Conservation (phyloP, 2,329 filamentous ascomycete genomes). For the Bipolaris bicolor region DNA sequence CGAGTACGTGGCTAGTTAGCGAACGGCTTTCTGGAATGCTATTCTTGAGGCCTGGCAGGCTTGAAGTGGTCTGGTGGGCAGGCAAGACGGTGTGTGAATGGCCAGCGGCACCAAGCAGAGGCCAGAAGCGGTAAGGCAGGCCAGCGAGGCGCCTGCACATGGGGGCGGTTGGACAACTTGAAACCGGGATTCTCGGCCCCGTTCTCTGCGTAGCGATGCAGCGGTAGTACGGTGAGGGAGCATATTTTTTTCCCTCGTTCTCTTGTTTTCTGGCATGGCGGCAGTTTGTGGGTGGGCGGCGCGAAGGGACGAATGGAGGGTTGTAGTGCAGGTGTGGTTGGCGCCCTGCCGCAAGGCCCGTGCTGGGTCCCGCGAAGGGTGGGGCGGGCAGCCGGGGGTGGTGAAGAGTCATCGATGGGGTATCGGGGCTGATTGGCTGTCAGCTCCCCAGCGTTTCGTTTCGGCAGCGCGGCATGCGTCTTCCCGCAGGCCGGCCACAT, state of each 20-base stretch:
- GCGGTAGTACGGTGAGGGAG: slow-evolving; percentile 13
- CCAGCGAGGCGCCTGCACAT: slow-evolving; percentile 44
- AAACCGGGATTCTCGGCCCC: slow-evolving; percentile 42
- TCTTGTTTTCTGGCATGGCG: slow-evolving; percentile 24
- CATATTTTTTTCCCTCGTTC: not conserved
- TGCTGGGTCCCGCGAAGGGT: slow-evolving; percentile 26
- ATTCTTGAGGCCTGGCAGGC: slow-evolving; percentile 30
- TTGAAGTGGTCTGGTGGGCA: slow-evolving; percentile 26
- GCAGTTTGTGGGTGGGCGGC: slow-evolving; percentile 40
- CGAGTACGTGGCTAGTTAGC: slow-evolving; percentile 39
- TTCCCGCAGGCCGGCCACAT: slow-evolving; percentile 25
- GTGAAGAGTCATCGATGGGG: slow-evolving; percentile 42
- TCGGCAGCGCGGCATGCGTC: slow-evolving; percentile 33
- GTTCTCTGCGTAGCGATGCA: slow-evolving; percentile 12
- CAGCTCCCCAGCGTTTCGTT: slow-evolving; percentile 43
- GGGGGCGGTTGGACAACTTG: slow-evolving; percentile 46
- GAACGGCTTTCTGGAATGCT: slow-evolving; percentile 30
- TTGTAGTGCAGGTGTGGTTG: slow-evolving; percentile 37
- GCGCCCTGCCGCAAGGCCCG: slow-evolving; percentile 36
- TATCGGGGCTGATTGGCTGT: slow-evolving; percentile 37
- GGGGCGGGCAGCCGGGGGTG: slow-evolving; percentile 30
- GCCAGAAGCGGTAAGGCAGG: slow-evolving; percentile 27
- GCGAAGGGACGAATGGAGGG: slow-evolving; percentile 39
- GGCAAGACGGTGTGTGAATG: slow-evolving; percentile 31
- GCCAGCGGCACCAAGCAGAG: slow-evolving; percentile 33